phyloP scores from a whole-genome alignment of 148 eudicot genomes.

The Chenopodium quinoa region DNA sequence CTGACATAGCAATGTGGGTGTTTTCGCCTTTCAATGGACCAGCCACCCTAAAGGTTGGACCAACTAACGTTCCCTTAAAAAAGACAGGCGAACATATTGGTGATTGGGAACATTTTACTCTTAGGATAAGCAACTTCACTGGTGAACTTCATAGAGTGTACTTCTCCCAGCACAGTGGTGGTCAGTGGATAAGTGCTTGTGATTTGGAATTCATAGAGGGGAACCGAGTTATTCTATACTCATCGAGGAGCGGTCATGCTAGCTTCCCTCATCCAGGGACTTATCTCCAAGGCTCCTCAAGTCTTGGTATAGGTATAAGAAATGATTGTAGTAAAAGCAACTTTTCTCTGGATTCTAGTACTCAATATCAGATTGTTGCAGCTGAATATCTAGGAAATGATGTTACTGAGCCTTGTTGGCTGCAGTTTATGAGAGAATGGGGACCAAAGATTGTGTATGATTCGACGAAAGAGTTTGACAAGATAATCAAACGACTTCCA shows the following conservation, averaged over 20 bases:
- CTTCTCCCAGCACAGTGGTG: constrained; percentile 89
- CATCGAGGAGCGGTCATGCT: constrained; percentile 80
- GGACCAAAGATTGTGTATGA: constrained; percentile 68
- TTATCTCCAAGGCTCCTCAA: constrained; percentile 69
- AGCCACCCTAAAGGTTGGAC: constrained; percentile 64
- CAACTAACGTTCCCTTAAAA: constrained; percentile 38
- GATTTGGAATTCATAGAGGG: constrained; percentile 78
- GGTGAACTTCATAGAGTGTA: constrained; percentile 70
- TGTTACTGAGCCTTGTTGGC: constrained; percentile 63
- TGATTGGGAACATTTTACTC: constrained; percentile 93
- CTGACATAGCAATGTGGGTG: constrained; percentile 88
- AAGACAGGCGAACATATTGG: constrained; percentile 77
- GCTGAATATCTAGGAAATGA: constrained; percentile 73
- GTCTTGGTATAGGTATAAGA: constrained; percentile 74
- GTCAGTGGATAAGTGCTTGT: constrained; percentile 62
- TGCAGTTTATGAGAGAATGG: constrained; percentile 89
- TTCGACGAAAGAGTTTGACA: constrained; percentile 62
- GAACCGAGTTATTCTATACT: constrained; percentile 59
- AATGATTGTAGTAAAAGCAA: constrained; percentile 69
- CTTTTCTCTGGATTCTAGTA: constrained; percentile 58
- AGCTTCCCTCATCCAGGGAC: constrained; percentile 67
- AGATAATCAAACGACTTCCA: constrained; percentile 53
- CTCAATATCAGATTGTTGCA: constrained; percentile 55
- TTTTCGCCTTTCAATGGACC: constrained; percentile 92
- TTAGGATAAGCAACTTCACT: constrained; percentile 76